Evolutionary conservation across 2,329 filamentous ascomycete genomes (phyloP).

Genomic region (Fusarium napiforme): DNA sequence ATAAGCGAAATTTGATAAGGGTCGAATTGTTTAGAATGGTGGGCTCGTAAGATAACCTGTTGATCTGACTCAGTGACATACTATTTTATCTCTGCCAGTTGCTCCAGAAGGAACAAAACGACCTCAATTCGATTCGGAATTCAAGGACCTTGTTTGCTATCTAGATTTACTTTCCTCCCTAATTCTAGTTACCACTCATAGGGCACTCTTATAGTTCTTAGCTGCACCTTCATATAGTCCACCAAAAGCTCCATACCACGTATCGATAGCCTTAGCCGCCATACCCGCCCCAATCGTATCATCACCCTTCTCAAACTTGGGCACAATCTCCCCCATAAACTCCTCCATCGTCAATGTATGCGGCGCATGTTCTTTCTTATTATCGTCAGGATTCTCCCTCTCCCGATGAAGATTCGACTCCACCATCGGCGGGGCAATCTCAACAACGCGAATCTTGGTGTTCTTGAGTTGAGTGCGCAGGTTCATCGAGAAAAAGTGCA

Average conservation of each 20-base stretch:
- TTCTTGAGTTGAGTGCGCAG: slow-evolving; percentile 61
- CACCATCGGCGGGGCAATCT: slow-evolving; percentile 67
- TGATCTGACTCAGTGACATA: too few relatives aligned
- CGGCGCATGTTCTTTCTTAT: slow-evolving; percentile 66
- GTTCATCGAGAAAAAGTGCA: slow-evolving; percentile 67
- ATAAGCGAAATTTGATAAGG: neutral
- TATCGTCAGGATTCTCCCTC: slow-evolving; percentile 65
- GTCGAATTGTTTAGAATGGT: neutral
- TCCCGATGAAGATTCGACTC: slow-evolving; percentile 67
- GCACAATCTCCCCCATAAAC: slow-evolving; percentile 61
- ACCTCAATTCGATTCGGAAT: neutral
- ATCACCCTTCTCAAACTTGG: slow-evolving; percentile 58
- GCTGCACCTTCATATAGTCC: slow-evolving; percentile 28
- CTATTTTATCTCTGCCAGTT: neutral
- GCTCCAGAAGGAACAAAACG: neutral
- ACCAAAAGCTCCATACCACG: slow-evolving; percentile 57
- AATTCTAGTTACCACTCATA: neutral
- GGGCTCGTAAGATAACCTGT: neutral
- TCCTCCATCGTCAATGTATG: slow-evolving; percentile 59
- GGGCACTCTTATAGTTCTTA: neutral
- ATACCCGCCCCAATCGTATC: slow-evolving; percentile 62
- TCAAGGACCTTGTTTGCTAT: neutral
- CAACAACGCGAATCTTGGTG: slow-evolving; percentile 59
- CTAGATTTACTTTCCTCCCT: neutral
- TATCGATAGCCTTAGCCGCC: slow-evolving; percentile 52